phyloP scores from a whole-genome alignment of 306 rosid genomes.

The Cucurbita moschata region DNA sequence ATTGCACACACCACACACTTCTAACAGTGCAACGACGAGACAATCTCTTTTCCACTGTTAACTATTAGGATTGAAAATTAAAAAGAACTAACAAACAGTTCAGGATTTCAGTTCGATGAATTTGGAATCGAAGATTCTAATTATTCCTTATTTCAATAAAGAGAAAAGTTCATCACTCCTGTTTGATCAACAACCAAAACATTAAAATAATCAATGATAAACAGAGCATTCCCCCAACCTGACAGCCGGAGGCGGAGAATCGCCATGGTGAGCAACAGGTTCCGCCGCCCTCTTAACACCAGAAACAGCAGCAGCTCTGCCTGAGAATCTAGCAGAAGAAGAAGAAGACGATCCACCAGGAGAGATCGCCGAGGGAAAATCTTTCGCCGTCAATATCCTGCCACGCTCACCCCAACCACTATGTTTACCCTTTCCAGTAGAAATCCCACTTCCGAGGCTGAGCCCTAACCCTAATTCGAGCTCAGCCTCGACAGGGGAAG shows the following conservation, averaged over 20 bases:
- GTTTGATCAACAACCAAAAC: background rate
- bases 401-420: constrained; percentile 41
- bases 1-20: background rate
- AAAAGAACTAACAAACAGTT: background rate
- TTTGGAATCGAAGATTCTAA: background rate
- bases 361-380: constrained; percentile 39
- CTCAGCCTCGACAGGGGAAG: constrained; percentile 30
- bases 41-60: background rate
- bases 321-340: constrained; percentile 27
- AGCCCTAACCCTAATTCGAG: constrained; percentile 32
- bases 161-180: background rate
- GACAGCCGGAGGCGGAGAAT: constrained; percentile 39
- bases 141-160: background rate
- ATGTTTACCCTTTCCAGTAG: constrained; percentile 13
- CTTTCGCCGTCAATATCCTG: constrained; percentile 51
- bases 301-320: constrained; percentile 28
- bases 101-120: background rate
- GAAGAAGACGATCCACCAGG: constrained; percentile 17
- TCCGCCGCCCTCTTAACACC: constrained; percentile 63
- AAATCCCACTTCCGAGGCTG: constrained; percentile 22
- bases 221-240: constrained; percentile 17
- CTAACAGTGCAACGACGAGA: background rate
- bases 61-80: background rate
- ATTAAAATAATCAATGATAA: background rate
- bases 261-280: constrained; percentile 35